Conservation (phyloP, 257 asterid species). For the Scutellaria barbata region DNA sequence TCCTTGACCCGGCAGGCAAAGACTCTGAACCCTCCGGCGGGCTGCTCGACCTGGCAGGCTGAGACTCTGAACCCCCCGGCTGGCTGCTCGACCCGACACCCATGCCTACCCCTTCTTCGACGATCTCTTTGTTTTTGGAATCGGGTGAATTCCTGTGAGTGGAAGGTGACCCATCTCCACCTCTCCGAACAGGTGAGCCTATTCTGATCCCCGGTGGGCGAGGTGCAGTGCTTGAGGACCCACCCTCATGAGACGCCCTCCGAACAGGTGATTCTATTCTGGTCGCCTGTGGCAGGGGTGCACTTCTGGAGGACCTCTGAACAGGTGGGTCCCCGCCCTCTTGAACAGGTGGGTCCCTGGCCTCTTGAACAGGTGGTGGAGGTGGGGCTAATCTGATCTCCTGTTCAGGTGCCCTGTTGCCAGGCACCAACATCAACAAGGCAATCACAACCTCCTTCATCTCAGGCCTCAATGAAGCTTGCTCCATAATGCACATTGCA, state of each 20-base stretch:
- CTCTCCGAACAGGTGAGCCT: slow-evolving; percentile 28
- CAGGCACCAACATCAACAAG: slow-evolving; percentile 58
- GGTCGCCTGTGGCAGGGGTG: slow-evolving; percentile 42
- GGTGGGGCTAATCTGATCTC: too few relatives aligned
- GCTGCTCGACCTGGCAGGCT: slow-evolving; percentile 59
- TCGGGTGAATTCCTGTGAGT: slow-evolving; percentile 65
- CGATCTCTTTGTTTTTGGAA: slow-evolving; percentile 57
- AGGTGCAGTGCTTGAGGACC: too few relatives aligned
- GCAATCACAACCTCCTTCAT: slow-evolving; percentile 95
- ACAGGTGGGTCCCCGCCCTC: too few relatives aligned
- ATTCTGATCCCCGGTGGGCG: too few relatives aligned
- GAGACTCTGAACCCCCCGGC: slow-evolving; percentile 52
- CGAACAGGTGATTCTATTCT: slow-evolving; percentile 56
- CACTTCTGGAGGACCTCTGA: too few relatives aligned
- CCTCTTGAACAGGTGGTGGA: too few relatives aligned
- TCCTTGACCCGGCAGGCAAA: slow-evolving; percentile 55
- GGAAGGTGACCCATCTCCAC: slow-evolving; percentile 65
- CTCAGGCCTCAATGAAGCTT: slow-evolving; percentile 85
- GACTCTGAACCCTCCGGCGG: slow-evolving; percentile 54
- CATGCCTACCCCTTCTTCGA: slow-evolving; percentile 51
- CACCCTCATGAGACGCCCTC: slow-evolving; percentile 13
- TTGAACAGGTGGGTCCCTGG: too few relatives aligned
- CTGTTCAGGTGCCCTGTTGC: too few relatives aligned
- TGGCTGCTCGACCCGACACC: slow-evolving; percentile 66
- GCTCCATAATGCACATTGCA: slow-evolving; percentile 99